Conservation (phyloP, 345 rosid species). For the Ricinus communis region DNA sequence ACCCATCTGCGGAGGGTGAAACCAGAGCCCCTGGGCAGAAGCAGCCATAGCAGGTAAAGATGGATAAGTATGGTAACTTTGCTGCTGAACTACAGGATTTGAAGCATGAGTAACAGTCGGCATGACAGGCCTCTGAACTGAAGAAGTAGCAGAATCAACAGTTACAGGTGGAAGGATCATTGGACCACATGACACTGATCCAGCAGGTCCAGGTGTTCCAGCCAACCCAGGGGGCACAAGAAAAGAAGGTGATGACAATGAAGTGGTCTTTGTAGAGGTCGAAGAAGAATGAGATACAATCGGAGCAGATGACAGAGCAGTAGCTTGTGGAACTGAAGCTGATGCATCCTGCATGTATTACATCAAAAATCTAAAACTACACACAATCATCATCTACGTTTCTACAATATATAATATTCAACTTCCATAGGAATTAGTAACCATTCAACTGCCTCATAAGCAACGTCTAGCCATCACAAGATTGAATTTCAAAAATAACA, state of each 20-base stretch:
- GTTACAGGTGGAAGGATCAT: conserved; percentile 39
- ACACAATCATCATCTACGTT: too few relatives aligned
- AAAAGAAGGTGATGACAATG: conserved; percentile 41
- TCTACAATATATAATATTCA: too few relatives aligned
- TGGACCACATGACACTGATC: conserved; percentile 36
- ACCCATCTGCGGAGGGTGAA: conserved; percentile 71
- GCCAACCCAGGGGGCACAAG: conserved; percentile 41
- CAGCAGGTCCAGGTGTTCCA: conserved; percentile 43
- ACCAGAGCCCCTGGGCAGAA: conserved; percentile 69
- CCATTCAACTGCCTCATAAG: too few relatives aligned
- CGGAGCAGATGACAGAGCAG: conserved; percentile 29
- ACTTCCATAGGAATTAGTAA: too few relatives aligned
- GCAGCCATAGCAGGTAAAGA: conserved; percentile 59
- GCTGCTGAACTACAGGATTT: conserved; percentile 54
- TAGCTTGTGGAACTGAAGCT: conserved; percentile 35
- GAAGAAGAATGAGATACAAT: conserved; percentile 42
- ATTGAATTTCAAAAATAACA: too few relatives aligned
- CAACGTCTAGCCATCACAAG: too few relatives aligned
- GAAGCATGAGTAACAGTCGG: conserved; percentile 38
- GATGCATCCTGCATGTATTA: conserved; percentile 37
- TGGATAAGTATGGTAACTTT: conserved; percentile 57
- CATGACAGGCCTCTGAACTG: conserved; percentile 43
- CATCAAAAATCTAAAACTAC: too few relatives aligned
- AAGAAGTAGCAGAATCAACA: conserved; percentile 45
- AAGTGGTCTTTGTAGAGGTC: conserved; percentile 24